phyloP scores from a whole-genome alignment of 805 yeast species.

The Candida anglica region DNA sequence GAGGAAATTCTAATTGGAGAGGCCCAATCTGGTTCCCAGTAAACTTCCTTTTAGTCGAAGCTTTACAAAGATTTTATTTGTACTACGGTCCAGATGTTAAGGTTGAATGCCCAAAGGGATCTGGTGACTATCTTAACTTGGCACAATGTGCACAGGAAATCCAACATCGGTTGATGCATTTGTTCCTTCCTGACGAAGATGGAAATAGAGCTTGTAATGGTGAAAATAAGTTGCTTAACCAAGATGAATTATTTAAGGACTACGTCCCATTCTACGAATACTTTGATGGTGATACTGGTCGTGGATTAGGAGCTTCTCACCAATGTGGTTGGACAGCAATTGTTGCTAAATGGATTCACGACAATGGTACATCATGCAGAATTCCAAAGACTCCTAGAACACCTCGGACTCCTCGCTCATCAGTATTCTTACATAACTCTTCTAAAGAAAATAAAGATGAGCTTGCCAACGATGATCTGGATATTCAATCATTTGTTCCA shows the following conservation, averaged over 20 bases:
- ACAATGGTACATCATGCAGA: conserved; percentile 72
- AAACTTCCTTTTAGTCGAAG: conserved; percentile 79
- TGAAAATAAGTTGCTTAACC: conserved; percentile 47
- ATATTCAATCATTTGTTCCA: conserved; percentile 40
- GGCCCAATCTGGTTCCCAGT: conserved; percentile 98
- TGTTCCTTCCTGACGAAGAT: conserved; percentile 65
- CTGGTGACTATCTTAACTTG: conserved; percentile 69
- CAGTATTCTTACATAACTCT: conserved; percentile 16
- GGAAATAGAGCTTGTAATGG: conserved; percentile 79
- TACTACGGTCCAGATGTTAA: conserved; percentile 84
- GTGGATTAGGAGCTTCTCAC: conserved; percentile 90
- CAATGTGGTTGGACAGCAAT: conserved; percentile 97
- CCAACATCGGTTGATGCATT: conserved; percentile 77
- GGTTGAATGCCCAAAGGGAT: conserved; percentile 84
- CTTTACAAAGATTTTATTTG: conserved; percentile 79
- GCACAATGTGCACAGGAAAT: conserved; percentile 90
- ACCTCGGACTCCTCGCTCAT: conserved; percentile 23
- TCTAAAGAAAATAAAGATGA: conserved; percentile 10
- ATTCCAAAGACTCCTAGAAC: conserved; percentile 43
- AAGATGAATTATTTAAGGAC: conserved; percentile 71
- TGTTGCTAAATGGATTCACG: conserved; percentile 88
- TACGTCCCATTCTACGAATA: conserved; percentile 79
- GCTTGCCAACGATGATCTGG: conserved; percentile 20
- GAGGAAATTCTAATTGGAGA: conserved; percentile 96
- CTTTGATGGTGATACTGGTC: conserved; percentile 91